Conservation (phyloP, 1,284 basidiomycete genomes). For the Schizophyllum amplum region DNA sequence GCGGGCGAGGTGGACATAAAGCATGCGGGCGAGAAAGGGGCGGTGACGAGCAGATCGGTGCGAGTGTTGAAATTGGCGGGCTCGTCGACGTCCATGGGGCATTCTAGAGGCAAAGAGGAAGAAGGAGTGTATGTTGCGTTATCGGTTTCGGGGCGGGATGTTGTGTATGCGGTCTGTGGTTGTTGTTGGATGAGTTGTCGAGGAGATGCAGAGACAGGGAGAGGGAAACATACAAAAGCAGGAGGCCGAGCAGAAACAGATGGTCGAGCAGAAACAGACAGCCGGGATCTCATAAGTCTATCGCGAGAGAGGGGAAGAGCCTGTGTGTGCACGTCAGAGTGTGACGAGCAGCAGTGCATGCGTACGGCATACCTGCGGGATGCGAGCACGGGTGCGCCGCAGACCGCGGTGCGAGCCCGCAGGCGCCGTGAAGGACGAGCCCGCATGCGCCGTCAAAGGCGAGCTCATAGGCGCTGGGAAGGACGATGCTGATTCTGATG, state of each 20-base stretch:
- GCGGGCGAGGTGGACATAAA: no score
- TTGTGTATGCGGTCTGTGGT: neutral
- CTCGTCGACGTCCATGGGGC: neutral
- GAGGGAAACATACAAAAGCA: neutral
- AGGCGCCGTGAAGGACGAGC: no score
- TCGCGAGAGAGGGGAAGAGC: neutral
- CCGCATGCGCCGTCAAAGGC: no score
- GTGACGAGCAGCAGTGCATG: neutral
- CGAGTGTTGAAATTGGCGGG: neutral
- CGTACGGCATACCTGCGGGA: neutral
- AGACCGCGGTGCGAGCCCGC: neutral
- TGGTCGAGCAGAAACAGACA: no score
- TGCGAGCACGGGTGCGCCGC: neutral
- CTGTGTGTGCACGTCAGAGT: neutral
- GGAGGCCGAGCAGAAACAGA: neutral
- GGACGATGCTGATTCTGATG: no score
- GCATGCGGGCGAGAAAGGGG: neutral
- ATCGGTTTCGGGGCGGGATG: neutral
- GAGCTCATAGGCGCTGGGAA: no score
- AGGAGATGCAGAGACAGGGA: neutral
- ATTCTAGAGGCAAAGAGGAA: neutral
- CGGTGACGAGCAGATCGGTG: neutral
- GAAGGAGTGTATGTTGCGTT: neutral
- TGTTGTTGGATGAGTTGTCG: neutral
- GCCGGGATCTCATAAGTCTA: neutral